phyloP scores from a whole-genome alignment of 805 yeast species.

The Metschnikowia bowlesiae region DNA sequence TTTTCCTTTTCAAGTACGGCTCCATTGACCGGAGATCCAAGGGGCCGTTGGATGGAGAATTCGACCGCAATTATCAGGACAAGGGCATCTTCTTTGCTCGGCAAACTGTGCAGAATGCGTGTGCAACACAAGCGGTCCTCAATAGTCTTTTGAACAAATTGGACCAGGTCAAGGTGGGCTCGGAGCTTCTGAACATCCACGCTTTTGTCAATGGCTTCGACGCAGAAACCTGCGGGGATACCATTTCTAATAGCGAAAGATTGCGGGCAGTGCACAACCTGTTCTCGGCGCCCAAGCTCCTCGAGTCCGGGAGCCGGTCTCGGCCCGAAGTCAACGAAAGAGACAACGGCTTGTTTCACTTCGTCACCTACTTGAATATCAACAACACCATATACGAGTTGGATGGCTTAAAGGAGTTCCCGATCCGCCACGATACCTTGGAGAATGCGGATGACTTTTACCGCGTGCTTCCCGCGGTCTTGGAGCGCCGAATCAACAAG shows the following conservation, averaged over 20 bases:
- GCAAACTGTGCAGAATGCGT: conserved; percentile 63
- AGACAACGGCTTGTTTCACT: conserved; percentile 55
- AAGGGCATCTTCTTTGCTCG: conserved; percentile 53
- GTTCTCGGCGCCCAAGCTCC: conserved; percentile 51
- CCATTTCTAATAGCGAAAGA: conserved; percentile 53
- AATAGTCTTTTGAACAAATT: conserved; percentile 48
- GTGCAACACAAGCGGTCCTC: conserved; percentile 70
- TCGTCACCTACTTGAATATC: conserved; percentile 48
- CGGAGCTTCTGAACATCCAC: conserved; percentile 43
- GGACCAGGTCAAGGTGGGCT: conserved; percentile 42
- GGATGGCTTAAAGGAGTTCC: conserved; percentile 56
- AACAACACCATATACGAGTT: conserved; percentile 51
- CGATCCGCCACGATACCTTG: conserved; percentile 48
- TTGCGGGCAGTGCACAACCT: conserved; percentile 58
- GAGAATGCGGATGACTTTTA: conserved; percentile 37
- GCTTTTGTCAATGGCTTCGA: conserved; percentile 52
- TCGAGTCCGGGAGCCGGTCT: conserved; percentile 40
- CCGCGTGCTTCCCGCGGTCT: conserved; percentile 39
- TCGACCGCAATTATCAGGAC: conserved; percentile 30
- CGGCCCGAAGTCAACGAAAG: conserved; percentile 27
- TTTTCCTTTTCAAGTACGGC: conserved; percentile 60
- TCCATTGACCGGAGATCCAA: conserved; percentile 32
- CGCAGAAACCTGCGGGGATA: conserved; percentile 55
- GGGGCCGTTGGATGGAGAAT: conserved; percentile 36
- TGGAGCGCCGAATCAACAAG: conserved; percentile 44